A percentile compares a stretch with the other conserved stretches of the same genome.
These are phyloP conservation scores for Gautieria morchelliformis DNA, from an alignment of 768 basidiomycete genomes.

Conservation along the genomic window DNA sequence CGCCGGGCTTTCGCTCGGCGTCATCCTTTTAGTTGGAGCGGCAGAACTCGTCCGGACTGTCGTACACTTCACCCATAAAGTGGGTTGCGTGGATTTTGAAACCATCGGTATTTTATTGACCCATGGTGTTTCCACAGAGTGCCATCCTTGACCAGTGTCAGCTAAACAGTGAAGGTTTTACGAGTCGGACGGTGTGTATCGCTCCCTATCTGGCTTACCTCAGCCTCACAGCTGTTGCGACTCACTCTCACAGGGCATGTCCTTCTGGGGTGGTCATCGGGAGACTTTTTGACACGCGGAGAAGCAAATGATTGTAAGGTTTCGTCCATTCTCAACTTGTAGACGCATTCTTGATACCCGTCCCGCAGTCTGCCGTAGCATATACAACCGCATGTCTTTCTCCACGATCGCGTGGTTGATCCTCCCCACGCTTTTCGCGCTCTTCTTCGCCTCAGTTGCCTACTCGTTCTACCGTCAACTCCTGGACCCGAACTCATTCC, in stretches of 20 bases:
- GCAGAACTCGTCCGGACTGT: constrained; percentile 47
- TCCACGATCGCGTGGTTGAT: constrained; percentile 56
- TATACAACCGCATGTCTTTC: constrained; percentile 61
- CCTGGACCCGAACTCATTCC: constrained; percentile 51
- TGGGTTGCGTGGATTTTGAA: constrained; percentile 15
- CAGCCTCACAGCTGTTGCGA: too few species aligned
- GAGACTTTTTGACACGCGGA: constrained; percentile 15
- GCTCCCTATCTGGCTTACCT: too few species aligned
- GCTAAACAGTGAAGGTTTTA: too few species aligned
- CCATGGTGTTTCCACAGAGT: constrained; percentile 20
- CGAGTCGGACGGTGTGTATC: too few species aligned
- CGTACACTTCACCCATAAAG: constrained; percentile 64
- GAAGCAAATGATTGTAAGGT: constrained; percentile 44
- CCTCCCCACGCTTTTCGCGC: constrained; percentile 43
- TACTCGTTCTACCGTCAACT: constrained; percentile 70
- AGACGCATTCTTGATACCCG: constrained; percentile 10
- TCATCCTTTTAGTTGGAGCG: constrained; percentile 39
- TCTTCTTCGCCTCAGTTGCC: constrained; percentile 55
- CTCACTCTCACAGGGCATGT: constrained; percentile 22
- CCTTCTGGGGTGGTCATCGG: constrained; percentile 41
- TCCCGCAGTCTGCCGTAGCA: constrained; percentile 46
- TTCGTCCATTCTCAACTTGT: neutral
- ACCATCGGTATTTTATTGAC: neutral
- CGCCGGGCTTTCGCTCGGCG: constrained; percentile 39
- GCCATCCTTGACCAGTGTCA: constrained; percentile 50